Conservation (phyloP, 306 rosid genomes). For the Prunus mume region DNA sequence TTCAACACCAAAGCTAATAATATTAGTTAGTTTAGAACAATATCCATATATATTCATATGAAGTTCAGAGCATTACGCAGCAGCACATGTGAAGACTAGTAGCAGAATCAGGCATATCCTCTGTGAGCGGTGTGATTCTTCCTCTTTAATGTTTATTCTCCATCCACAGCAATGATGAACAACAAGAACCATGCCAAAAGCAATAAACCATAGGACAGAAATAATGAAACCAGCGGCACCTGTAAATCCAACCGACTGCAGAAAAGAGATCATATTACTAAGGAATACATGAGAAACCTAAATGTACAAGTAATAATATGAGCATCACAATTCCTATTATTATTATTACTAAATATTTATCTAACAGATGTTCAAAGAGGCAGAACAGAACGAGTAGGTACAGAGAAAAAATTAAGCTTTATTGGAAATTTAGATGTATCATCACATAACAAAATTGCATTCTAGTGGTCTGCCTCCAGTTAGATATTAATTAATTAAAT, state of each 20-base stretch:
- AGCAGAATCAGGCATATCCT: conserved; percentile 72
- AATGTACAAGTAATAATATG: neutral
- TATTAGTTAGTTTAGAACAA: no score
- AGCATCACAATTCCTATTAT: neutral
- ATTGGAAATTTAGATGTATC: no score
- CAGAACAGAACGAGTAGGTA: no score
- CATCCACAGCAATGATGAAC: conserved; percentile 84
- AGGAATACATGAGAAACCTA: neutral
- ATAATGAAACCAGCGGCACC: conserved; percentile 83
- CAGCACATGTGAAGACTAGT: conserved; percentile 66
- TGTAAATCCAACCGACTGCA: conserved; percentile 96
- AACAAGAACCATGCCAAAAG: conserved; percentile 71
- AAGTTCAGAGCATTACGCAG: conserved; percentile 56
- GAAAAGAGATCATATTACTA: neutral
- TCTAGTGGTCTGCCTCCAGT: no score
- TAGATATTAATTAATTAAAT: neutral
- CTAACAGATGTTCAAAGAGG: no score
- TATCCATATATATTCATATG: neutral
- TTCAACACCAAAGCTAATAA: no score
- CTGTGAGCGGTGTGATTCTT: conserved; percentile 63
- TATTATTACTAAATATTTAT: neutral
- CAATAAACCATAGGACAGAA: conserved; percentile 75
- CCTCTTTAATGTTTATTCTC: conserved; percentile 66
- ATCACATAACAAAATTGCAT: no score
- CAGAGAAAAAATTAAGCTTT: no score